Percentiles rank a stretch among this genome's conserved stretches.
phyloP scores from a whole-genome alignment of 805 yeast genomes.

The Jamesozyma gamospora region DNA sequence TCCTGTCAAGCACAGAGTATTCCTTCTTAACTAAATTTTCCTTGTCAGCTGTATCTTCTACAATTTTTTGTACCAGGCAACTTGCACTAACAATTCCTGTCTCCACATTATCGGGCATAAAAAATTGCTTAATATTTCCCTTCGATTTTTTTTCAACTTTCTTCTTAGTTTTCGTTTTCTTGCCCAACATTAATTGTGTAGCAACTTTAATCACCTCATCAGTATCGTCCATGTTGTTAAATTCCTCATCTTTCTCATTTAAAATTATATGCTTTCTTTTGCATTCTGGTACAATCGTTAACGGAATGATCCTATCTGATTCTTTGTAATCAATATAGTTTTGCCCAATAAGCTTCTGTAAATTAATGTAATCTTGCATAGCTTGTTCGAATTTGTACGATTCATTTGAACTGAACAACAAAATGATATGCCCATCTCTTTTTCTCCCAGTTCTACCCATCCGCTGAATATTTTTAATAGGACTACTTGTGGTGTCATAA shows the following conservation, averaged over 20 bases:
- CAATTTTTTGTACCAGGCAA: constrained; percentile 32
- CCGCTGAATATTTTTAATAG: constrained; percentile 85
- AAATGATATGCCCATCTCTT: constrained; percentile 71
- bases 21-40: not conserved
- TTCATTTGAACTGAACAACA: constrained; percentile 71
- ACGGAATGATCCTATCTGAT: constrained; percentile 64
- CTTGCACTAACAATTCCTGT: constrained; percentile 53
- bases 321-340: constrained; percentile 35
- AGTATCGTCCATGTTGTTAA: constrained; percentile 44
- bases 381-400: constrained; percentile 72
- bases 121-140: constrained; percentile 31
- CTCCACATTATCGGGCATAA: constrained; percentile 65
- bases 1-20: constrained; percentile 1
- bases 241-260: constrained; percentile 59
- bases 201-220: constrained; percentile 63
- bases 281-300: constrained; percentile 43
- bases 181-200: constrained; percentile 49
- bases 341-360: constrained; percentile 58
- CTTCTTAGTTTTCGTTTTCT: constrained; percentile 15
- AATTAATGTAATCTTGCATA: constrained; percentile 68
- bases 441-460: constrained; percentile 99
- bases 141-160: constrained; percentile 7
- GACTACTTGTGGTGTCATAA: constrained; percentile 87
- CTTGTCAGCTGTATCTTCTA: not conserved
- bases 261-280: constrained; percentile 48